Conservation (phyloP, 345 rosid species). For the Pistacia integerrima region DNA sequence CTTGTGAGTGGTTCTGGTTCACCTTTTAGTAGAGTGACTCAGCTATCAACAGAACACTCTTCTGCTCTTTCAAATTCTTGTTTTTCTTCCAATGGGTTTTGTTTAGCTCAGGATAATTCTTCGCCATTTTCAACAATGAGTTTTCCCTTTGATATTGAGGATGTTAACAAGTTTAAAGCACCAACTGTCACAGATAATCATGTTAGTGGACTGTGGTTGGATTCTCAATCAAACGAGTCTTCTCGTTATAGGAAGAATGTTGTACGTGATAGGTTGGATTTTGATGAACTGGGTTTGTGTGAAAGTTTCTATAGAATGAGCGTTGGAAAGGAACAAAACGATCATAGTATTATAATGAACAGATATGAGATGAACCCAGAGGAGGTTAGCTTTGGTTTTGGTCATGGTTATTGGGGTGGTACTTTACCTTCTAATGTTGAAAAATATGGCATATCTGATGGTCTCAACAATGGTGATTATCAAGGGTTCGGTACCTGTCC, state of each 20-base stretch:
- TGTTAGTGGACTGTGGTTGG: constrained; percentile 32
- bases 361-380: constrained; percentile 37
- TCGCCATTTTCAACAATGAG: constrained; percentile 21
- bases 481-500: constrained; percentile 30
- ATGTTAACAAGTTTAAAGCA: constrained; percentile 19
- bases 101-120: constrained; percentile 30
- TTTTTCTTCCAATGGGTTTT: constrained; percentile 39
- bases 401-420: constrained; percentile 24
- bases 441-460: constrained; percentile 31
- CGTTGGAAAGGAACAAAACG: constrained; percentile 37
- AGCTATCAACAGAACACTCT: constrained; percentile 29
- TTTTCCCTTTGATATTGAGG: constrained; percentile 12
- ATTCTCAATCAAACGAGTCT: constrained; percentile 31
- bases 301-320: constrained; percentile 42
- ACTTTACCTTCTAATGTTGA: constrained; percentile 21
- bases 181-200: constrained; percentile 20
- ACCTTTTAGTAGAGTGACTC: constrained; percentile 24
- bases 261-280: constrained; percentile 21
- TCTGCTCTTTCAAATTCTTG: constrained; percentile 43
- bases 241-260: constrained; percentile 16
- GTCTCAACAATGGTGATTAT: constrained; percentile 23
- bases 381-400: constrained; percentile 31
- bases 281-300: constrained; percentile 38
- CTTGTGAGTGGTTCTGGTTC: constrained; percentile 28
- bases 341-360: constrained; percentile 31